These are phyloP conservation scores for Takakia lepidozioides DNA, from an alignment of 225 moss, liverwort and hornwort genomes.

Conservation along the genomic window DNA sequence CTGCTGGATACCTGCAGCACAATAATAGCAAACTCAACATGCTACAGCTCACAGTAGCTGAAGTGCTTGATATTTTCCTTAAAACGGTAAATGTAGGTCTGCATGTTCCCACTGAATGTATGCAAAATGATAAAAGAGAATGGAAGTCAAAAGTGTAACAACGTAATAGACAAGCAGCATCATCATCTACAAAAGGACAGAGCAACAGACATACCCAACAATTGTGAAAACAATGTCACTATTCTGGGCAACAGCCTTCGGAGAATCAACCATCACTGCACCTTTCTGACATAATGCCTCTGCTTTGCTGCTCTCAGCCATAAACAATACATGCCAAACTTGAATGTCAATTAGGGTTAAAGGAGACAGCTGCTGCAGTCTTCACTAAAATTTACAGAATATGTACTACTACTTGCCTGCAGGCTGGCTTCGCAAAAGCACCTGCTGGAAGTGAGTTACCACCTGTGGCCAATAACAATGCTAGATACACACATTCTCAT, in stretches of 20 bases:
- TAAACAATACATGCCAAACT: not conserved
- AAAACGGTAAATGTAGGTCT: no score
- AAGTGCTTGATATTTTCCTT: no score
- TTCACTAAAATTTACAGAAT: not conserved
- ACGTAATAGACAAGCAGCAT: no score
- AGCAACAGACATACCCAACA: constrained; percentile 56
- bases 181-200: no score
- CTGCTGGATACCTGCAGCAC: constrained; percentile 69
- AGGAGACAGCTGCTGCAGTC: not conserved
- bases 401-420: not conserved
- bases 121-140: no score
- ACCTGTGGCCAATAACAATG: no score
- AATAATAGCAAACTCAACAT: constrained; percentile 1
- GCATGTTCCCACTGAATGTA: no score
- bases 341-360: not conserved
- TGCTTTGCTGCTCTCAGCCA: constrained; percentile 58
- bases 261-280: constrained; percentile 64
- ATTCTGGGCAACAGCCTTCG: constrained; percentile 60
- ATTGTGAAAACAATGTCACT: constrained; percentile 90
- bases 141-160: no score
- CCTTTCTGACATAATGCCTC: constrained; percentile 61
- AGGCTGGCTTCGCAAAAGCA: constrained; percentile 1
- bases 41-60: no score
- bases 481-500: no score
- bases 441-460: no score